Base-by-base conservation (phyloP, 2,329 filamentous ascomycete species). In the Phaeosphaeria sp. region DNA sequence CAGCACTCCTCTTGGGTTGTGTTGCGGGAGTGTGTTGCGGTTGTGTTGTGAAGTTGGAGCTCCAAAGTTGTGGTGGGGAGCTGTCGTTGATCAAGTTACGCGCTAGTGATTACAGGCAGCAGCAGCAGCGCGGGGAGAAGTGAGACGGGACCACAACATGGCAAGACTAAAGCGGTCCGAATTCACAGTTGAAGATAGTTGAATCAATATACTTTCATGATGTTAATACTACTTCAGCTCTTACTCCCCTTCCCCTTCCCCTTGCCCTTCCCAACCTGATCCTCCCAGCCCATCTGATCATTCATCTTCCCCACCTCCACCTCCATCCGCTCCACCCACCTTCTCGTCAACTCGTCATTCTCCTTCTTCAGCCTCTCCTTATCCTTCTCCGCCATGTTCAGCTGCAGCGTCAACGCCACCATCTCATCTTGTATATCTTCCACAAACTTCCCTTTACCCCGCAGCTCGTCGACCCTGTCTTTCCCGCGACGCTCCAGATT, bases 371-470 rank as follows among this genome's bases (percentile, higher is more conserved):
- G 81, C 76, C 87, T 89, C 73, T 89, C 87, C 25, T 86, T 83
- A 71, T 88, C 87, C 74, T 93, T 86, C 75, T 96, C 93, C 2
- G 90, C 89, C 82, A 97, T 87, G 66, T 95, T 93, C 44, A 97
- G 83, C 77, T 98, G 91, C 64, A 98, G 82, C 66, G 93, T 93
- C 47, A 97, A 80, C 1, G 92, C 89, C 50, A 96, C 89, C 78
- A 97, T 89, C 77, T 99, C 95, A 77, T 97, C 93, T 79, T 98
- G 94, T 52, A 97, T 89, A 70, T 94, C 86, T 81, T 93, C 90
- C 2, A 96, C 84, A 63, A 97, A 80, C 74, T 93, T 92, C 30
- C 88, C 87, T 81, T 97, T 97, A 57, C 88, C 91, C 55, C 84
- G 86, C 30, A 97, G 78, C 81, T 98, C 95, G 68, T 96, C 91